Conservation (phyloP, 1,284 basidiomycete genomes). For the Macrocystidia cucumis region DNA sequence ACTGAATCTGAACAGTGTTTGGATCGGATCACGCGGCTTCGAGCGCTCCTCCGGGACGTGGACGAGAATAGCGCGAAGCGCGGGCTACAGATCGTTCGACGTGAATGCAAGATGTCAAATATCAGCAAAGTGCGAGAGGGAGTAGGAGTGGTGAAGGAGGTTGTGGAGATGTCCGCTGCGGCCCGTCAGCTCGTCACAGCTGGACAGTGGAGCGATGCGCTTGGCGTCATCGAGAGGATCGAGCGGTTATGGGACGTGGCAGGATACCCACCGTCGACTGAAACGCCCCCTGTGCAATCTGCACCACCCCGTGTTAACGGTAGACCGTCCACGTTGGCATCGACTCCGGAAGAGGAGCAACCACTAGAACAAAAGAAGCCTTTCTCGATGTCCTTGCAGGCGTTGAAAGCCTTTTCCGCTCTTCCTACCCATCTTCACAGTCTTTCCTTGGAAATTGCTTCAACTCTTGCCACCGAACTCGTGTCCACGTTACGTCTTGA, state of each 20-base stretch:
- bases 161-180: slow-evolving; percentile 70
- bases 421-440: slow-evolving; percentile 63
- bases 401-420: slow-evolving; percentile 60
- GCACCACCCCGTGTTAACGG: slow-evolving; percentile 9
- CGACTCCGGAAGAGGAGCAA: slow-evolving; percentile 10
- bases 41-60: slow-evolving; percentile 66
- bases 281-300: background rate
- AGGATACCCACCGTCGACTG: slow-evolving; percentile 6
- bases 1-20: slow-evolving; percentile 85
- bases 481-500: slow-evolving; percentile 65
- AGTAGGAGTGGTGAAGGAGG: slow-evolving; percentile 58
- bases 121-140: slow-evolving; percentile 53
- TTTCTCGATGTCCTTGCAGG: slow-evolving; percentile 41
- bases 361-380: slow-evolving; percentile 19
- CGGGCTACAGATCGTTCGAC: slow-evolving; percentile 68
- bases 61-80: slow-evolving; percentile 73
- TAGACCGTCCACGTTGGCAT: slow-evolving; percentile 5
- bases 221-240: slow-evolving; percentile 72
- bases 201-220: slow-evolving; percentile 81
- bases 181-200: slow-evolving; percentile 67
- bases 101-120: slow-evolving; percentile 57
- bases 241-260: slow-evolving; percentile 65
- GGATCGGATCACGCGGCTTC: slow-evolving; percentile 67
- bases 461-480: slow-evolving; percentile 75
- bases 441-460: slow-evolving; percentile 66